These are phyloP conservation scores for button mushroom (Agaricus bisporus) DNA, from an alignment of 768 basidiomycete species.

Conservation along the genomic window DNA sequence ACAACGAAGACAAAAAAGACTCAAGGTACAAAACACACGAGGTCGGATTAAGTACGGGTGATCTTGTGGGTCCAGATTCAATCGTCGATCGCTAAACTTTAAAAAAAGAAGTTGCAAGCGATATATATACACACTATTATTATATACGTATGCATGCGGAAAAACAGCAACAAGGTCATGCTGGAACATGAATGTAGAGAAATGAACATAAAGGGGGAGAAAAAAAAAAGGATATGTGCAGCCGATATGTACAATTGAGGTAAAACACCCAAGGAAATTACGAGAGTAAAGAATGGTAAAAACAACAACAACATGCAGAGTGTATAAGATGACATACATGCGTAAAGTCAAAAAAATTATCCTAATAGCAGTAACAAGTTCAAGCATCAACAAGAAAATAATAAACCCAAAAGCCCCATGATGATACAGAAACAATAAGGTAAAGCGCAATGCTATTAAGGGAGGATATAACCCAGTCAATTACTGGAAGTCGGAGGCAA, in stretches of 20 bases:
- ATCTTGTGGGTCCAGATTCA: no score
- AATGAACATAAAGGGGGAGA: no score
- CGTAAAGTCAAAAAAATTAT: not conserved
- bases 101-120: no score
- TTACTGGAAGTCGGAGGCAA: constrained; percentile 2
- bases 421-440: constrained; percentile 10
- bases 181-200: no score
- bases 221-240: no score
- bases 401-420: constrained; percentile 7
- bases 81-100: no score
- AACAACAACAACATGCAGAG: not conserved
- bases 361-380: not conserved
- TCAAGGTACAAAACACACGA: no score
- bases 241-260: not conserved
- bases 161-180: no score
- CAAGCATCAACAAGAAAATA: constrained; percentile 5
- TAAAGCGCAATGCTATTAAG: constrained; percentile 1
- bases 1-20: no score
- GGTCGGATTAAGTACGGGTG: no score
- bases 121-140: no score
- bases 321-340: not conserved
- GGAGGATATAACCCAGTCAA: not conserved
- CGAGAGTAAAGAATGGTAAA: not conserved
- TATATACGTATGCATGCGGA: no score
- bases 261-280: not conserved